Conservation (phyloP, 495 filamentous ascomycete species). For the Neurospora discreta region DNA sequence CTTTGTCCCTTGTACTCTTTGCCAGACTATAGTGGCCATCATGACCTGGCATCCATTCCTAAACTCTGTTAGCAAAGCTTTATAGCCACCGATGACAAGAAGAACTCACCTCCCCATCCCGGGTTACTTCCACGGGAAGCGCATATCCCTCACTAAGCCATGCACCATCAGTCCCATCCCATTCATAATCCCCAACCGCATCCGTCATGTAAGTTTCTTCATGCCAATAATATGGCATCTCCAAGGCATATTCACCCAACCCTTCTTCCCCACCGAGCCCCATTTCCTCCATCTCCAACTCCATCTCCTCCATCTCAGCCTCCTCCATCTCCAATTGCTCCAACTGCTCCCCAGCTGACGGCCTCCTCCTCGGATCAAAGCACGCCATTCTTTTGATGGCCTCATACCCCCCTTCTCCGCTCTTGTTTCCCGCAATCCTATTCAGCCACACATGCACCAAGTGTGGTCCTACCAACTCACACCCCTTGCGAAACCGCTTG, state of each 20-base stretch:
- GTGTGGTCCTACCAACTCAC: conserved; percentile 1
- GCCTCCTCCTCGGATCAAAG: conserved; percentile 10
- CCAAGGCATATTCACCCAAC: rapidly evolving
- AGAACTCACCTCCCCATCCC: background rate
- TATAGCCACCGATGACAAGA: rapidly evolving
- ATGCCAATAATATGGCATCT: background rate
- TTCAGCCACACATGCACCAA: conserved; percentile 14
- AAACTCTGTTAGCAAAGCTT: background rate
- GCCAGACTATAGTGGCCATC: background rate
- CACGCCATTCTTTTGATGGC: conserved; percentile 14
- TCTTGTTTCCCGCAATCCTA: background rate
- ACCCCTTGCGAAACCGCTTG: conserved; percentile 10
- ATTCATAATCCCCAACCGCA: background rate
- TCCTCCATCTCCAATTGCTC: conserved; percentile 4
- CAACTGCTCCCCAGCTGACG: conserved; percentile 12
- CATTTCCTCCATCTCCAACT: background rate
- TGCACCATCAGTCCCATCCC: rapidly evolving
- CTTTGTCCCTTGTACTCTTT: background rate
- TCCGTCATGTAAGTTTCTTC: background rate
- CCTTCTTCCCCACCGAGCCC: background rate
- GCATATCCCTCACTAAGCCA: background rate
- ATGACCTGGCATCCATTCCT: background rate
- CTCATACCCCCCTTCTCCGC: conserved; percentile 1
- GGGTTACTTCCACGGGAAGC: background rate
- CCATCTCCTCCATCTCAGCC: background rate